Base-by-base conservation (phyloP, 2,329 filamentous ascomycete genomes). In the Trichoderma oligosporum region DNA sequence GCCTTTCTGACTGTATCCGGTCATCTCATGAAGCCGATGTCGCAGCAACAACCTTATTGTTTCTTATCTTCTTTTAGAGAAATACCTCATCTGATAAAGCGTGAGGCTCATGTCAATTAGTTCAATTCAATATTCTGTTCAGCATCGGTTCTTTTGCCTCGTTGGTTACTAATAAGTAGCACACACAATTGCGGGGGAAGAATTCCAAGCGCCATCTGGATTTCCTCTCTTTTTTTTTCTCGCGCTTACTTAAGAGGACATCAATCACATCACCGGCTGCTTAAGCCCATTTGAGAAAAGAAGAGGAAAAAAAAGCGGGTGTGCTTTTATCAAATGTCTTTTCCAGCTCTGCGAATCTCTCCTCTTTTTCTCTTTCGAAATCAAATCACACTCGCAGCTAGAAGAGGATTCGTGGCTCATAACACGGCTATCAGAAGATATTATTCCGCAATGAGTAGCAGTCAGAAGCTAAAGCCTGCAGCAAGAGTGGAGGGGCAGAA, bases 381-480 rank as follows among this genome's bases (percentile, higher is more conserved):
- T 24, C 45, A 38, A 55, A 22, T 33, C 36, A 27, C 29, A 7
- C 14, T 47, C 18, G 14, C 35, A 33, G 53, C 25, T 39, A 27
- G 22, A 9, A 53, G 42, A 58, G 25, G 31, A 22, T 11, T 11
- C 12, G 22, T 38, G 22, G 20, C 41, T n/a, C 29, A 52, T 46
- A 56, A n/a, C 54, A 18, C 42, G 18, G 48, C 41, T 27, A n/a
- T 44, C 12, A 39, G 16, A 45, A 25, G 45, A 42, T 18, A 54
- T 2, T 60, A 61, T 42, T 58, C 70, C 55, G 69, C 65, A 45
- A 80, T 79, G 76, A 67, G 70, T 61, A 68, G 73, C 27, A 73
- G 72, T 42, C 67, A 71, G 36, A 80, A 79, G 65, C 67, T 81
- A 33, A 77, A 76, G 71, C 78, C 78, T 35, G 78, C 78, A 4